Base-by-base conservation (phyloP, 176 grass and related monocot species). In the Poa annua region DNA sequence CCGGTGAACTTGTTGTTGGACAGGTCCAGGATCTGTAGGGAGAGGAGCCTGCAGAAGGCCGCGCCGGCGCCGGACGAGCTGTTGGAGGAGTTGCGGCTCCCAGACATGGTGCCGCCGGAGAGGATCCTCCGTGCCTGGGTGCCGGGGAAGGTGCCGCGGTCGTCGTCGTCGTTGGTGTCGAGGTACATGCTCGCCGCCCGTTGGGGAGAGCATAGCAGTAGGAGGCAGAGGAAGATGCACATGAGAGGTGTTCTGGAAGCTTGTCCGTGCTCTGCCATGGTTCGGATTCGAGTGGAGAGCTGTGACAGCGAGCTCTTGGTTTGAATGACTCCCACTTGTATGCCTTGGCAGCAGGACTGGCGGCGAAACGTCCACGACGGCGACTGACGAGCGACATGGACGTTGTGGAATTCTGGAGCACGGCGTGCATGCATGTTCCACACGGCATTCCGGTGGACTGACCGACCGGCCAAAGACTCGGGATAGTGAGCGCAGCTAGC, bases 1-100 rank as follows among this genome's bases (percentile, higher is more conserved):
- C 92, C 86, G 3, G 81, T 90, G 29, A 97, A 56, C 3, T 44
- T n/a, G 87, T 97, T 97, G 51, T 87, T 92, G 33, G 92, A 94
- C 25, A 97, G 84, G 83, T 97, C 92, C 13, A 94, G 79, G 11
- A 89, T 52, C 84, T 80, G 32, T 25, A 94, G 74, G 11, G 60
- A 76, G 50, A 85, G 54, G 49, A 91, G 54, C 65, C 69, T 81
- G 80, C 95, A 92, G 68, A 97, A 77, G 75, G 86, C 87, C 9
- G 88, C 11, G 1, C 83, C 60, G 25, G 79, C 80, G 38, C 80
- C 26, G 61, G 41, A 7, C 45, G 61, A 89, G 55, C 76, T 83
- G 59, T 85, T 88, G 44, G 87, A 85, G 56, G 85, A 65, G 85
- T 87, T 88, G 54, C 44, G 81, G 44, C 78, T 69, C 38, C 68